Evolutionary conservation across 495 filamentous ascomycete species (phyloP), one percentile per base, ranked within the genome.

Genomic region (Elasticomyces elasticus): DNA sequence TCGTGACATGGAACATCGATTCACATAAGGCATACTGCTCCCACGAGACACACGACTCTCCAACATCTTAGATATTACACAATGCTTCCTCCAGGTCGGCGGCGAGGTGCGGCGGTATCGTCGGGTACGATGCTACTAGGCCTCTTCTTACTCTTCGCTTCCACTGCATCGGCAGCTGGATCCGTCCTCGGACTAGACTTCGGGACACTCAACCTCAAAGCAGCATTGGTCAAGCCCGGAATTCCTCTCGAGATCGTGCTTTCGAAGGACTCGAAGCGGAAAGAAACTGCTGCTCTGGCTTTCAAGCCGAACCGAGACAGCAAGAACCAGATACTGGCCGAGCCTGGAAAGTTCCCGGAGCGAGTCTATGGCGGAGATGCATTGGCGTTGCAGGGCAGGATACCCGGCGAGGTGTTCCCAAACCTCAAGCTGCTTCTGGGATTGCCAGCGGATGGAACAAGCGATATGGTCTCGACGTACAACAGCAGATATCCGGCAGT

Each of bases 191-290:
- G 92, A 33, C 76, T 99, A 59, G 92, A 99, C 72, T 76, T 99
- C 12, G 92, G 92, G 48, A 96, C 94, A 42, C 89, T 94, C 71
- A 96, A 95, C 71, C 83, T 99, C 67, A 99, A 97, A 76, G 91
- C 91, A 15, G 82, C 87, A 1, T 80, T 97, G 26, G 91, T 99
- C 55, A 99, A 99, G 69, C 94, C 94, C 2, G 92, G 92, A 56
- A 94, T 96, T 53, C 94, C 94, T 11, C 87, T 97, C 68, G 94
- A 97, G 64, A 97, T 99, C 59, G 89, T 99, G 66, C 78, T 95
- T 51, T 95, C 87, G n/a, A 97, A 96, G 68, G 92, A 99, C 69
- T 96, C 92, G 31, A 86, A 94, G 68, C 84, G 92, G 62, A 99
- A 99, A 74, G 94, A 99, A 67, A 77, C 75, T 20, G 86, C 91